Evolutionary conservation across 495 filamentous ascomycete genomes (phyloP).

Genomic region (Thermochaetoides thermophila): DNA sequence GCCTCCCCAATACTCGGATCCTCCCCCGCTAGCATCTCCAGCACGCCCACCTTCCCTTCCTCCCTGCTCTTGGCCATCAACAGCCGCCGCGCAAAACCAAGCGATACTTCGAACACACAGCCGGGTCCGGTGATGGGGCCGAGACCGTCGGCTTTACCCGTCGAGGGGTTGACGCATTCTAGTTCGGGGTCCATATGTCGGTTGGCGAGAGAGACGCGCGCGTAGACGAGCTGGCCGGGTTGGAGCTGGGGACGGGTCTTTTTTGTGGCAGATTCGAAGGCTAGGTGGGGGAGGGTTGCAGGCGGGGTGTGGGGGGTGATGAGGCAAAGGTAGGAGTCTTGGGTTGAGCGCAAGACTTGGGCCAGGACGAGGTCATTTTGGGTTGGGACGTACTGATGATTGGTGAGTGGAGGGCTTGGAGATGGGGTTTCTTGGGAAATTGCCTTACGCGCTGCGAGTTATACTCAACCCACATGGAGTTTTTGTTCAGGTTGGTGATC

Average conservation of each 20-base stretch:
- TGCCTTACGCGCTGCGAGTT: constrained; percentile 45
- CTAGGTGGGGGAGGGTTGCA: constrained; percentile 67
- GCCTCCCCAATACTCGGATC: too few relatives aligned
- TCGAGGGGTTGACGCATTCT: constrained; percentile 71
- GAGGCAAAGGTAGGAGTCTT: constrained; percentile 56
- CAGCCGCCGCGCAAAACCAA: constrained; percentile 67
- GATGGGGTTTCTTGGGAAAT: not conserved
- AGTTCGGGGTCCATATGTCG: constrained; percentile 79
- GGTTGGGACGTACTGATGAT: constrained; percentile 57
- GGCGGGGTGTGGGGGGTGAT: constrained; percentile 50
- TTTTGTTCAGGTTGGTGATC: constrained; percentile 58
- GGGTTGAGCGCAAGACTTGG: constrained; percentile 56
- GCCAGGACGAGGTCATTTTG: constrained; percentile 73
- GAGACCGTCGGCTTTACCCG: constrained; percentile 78
- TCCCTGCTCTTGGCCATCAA: constrained; percentile 48
- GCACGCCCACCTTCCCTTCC: constrained; percentile 52
- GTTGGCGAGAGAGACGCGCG: constrained; percentile 57
- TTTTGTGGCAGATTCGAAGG: constrained; percentile 82
- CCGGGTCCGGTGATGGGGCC: constrained; percentile 66
- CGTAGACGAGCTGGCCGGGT: constrained; percentile 69
- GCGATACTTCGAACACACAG: constrained; percentile 69
- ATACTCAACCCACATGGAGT: constrained; percentile 63
- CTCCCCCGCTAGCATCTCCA: constrained; percentile 72
- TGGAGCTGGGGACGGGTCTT: constrained; percentile 74
- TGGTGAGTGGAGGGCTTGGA: not conserved